Conservation (phyloP, 139 green algal genomes). For the Prasinococcaceae sp. region DNA sequence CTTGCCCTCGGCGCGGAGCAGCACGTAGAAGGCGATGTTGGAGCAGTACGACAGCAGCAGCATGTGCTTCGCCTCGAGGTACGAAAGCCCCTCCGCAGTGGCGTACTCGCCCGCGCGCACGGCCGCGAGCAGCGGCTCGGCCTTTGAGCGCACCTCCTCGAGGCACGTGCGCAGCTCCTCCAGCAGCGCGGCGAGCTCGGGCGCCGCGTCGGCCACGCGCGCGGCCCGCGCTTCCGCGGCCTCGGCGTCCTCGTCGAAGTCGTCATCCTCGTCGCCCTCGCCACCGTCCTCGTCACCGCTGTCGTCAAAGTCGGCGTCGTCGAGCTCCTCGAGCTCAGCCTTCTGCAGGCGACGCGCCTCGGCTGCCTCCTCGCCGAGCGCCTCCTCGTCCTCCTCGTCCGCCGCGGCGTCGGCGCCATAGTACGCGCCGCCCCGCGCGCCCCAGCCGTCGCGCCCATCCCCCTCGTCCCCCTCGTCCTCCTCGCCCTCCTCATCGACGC, state of each 20-base stretch:
- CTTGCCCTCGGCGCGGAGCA: slow-evolving; percentile 83
- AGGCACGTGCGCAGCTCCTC: slow-evolving; percentile 20
- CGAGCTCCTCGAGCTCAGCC: slow-evolving; percentile 26
- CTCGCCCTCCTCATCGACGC: background rate
- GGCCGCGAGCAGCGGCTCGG: slow-evolving; percentile 52
- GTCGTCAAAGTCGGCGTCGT: slow-evolving; percentile 47
- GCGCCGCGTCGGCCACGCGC: slow-evolving; percentile 46
- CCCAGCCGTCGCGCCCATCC: slow-evolving; percentile 35
- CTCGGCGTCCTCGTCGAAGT: slow-evolving; percentile 20
- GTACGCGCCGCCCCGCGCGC: slow-evolving; percentile 51
- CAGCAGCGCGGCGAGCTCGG: slow-evolving; percentile 64
- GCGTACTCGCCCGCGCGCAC: slow-evolving; percentile 48
- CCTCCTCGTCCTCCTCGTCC: slow-evolving; percentile 57
- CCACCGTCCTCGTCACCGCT: slow-evolving; percentile 9
- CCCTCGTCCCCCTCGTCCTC: slow-evolving; percentile 20
- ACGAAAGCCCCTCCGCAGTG: slow-evolving; percentile 69
- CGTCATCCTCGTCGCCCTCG: slow-evolving; percentile 19
- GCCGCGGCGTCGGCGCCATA: slow-evolving; percentile 46
- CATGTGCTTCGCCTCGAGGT: slow-evolving; percentile 93
- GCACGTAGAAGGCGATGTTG: slow-evolving; percentile 84
- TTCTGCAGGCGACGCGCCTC: slow-evolving; percentile 57
- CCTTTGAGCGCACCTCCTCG: slow-evolving; percentile 17
- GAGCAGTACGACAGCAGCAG: slow-evolving; percentile 85
- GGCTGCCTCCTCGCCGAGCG: slow-evolving; percentile 43
- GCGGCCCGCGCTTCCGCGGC: slow-evolving; percentile 13